phyloP scores from a whole-genome alignment of 257 asterid species.

The Prunella vulgaris region DNA sequence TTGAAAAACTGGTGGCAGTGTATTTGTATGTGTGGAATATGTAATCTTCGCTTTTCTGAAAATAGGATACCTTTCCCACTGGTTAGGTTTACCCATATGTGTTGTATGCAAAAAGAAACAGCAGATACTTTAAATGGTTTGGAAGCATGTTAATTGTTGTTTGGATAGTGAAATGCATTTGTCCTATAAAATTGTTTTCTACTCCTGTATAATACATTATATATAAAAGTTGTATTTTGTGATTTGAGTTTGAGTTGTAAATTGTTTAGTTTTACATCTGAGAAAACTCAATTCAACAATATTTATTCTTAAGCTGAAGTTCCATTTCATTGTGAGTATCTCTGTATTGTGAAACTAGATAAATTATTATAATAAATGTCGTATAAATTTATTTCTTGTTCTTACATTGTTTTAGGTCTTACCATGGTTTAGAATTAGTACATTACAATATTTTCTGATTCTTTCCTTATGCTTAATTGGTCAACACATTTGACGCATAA shows the following conservation, averaged over 20 bases:
- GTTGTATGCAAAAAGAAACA: background rate
- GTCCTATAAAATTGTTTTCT: background rate
- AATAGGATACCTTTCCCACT: background rate
- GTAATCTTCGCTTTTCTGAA: background rate
- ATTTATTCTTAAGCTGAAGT: background rate
- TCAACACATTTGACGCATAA: background rate
- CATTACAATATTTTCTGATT: no score
- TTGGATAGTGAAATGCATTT: background rate
- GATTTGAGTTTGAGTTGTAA: background rate
- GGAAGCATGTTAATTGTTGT: background rate
- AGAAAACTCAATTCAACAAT: background rate
- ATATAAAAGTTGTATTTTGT: background rate
- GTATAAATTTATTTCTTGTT: background rate
- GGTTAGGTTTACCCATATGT: background rate
- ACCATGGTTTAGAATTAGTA: background rate
- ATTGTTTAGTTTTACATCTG: background rate
- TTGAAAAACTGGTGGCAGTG: background rate
- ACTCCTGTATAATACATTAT: background rate
- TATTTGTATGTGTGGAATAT: background rate
- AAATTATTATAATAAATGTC: background rate
- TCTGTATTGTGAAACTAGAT: background rate
- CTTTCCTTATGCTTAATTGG: background rate
- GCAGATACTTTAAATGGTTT: background rate
- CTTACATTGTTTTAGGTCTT: background rate
- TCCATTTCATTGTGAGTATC: background rate